These are phyloP conservation scores for Phytophthora brassicae DNA, from an alignment of 352 stramenopile species.

Conservation along the genomic window DNA sequence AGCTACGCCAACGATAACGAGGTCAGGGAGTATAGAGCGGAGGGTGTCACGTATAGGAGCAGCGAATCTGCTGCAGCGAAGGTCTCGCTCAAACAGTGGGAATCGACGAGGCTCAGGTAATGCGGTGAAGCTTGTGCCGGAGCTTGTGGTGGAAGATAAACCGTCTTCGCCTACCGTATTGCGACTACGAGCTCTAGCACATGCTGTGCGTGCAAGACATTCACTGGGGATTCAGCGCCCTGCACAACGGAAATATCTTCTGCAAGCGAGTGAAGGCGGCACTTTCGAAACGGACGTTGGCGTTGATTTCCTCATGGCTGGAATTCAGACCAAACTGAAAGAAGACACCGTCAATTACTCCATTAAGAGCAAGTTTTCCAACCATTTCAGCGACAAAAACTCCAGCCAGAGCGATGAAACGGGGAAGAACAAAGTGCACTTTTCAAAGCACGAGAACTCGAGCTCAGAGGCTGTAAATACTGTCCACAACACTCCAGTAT, in stretches of 20 bases:
- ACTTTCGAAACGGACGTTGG: constrained; percentile 42
- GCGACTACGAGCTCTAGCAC: constrained; percentile 47
- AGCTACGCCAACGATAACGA: neutral
- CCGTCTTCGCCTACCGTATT: constrained; percentile 42
- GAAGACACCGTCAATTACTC: constrained; percentile 18
- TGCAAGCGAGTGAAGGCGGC: constrained; percentile 40
- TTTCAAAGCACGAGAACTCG: constrained; percentile 5
- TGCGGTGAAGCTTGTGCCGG: constrained; percentile 14
- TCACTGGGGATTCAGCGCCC: constrained; percentile 40
- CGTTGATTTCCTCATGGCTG: constrained; percentile 33
- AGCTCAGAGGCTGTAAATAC: neutral
- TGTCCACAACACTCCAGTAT: neutral
- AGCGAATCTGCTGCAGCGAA: constrained; percentile 2
- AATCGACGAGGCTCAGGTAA: constrained; percentile 12
- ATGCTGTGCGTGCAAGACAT: constrained; percentile 56
- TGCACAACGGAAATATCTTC: constrained; percentile 41
- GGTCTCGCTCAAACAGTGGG: constrained; percentile 13
- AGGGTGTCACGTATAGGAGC: constrained; percentile 15
- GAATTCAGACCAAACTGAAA: constrained; percentile 35
- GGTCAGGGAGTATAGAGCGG: constrained; percentile 19
- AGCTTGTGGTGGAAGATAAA: constrained; percentile 19
- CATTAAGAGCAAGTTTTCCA: constrained; percentile 8
- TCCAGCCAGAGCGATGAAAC: neutral
- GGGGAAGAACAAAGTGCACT: constrained; percentile 17
- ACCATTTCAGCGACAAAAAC: neutral